These are phyloP conservation scores for Colletotrichum noveboracense DNA, from an alignment of 2,329 filamentous ascomycete species.

Conservation along the genomic window DNA sequence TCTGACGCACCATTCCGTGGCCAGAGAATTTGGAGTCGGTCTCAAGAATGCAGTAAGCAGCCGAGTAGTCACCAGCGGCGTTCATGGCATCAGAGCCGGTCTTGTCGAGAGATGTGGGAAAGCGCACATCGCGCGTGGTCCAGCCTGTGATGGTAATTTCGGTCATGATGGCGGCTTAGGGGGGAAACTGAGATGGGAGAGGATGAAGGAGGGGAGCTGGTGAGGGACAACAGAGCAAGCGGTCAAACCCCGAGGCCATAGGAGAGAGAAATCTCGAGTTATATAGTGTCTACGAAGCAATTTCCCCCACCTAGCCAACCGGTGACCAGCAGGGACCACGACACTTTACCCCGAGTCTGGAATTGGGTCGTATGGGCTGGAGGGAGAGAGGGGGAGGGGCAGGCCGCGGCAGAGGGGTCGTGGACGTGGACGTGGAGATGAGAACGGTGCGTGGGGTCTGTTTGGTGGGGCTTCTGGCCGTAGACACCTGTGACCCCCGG, in stretches of 20 bases:
- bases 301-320: neutral
- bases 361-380: slow-evolving; percentile 5
- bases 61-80: slow-evolving; percentile 87
- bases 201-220: neutral
- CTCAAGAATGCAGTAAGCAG: slow-evolving; percentile 91
- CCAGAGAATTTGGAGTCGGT: slow-evolving; percentile 76
- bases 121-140: slow-evolving; percentile 75
- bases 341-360: slow-evolving; percentile 11
- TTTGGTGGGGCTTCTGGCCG: slow-evolving; percentile 14
- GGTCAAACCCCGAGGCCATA: neutral
- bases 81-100: slow-evolving; percentile 99
- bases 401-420: slow-evolving; percentile 14
- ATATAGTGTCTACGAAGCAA: slow-evolving; percentile 13
- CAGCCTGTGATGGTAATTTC: slow-evolving; percentile 77
- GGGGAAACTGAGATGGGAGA: neutral
- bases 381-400: slow-evolving; percentile 19
- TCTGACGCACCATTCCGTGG: slow-evolving; percentile 76
- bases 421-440: neutral
- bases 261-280: neutral
- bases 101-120: slow-evolving; percentile 92
- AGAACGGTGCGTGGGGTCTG: neutral
- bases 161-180: slow-evolving; percentile 38
- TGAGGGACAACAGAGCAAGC: neutral
- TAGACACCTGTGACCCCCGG: neutral
- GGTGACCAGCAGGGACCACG: neutral